These are phyloP conservation scores for Raphanus hybrid DNA, from an alignment of 441 rosid species.

Conservation along the genomic window DNA sequence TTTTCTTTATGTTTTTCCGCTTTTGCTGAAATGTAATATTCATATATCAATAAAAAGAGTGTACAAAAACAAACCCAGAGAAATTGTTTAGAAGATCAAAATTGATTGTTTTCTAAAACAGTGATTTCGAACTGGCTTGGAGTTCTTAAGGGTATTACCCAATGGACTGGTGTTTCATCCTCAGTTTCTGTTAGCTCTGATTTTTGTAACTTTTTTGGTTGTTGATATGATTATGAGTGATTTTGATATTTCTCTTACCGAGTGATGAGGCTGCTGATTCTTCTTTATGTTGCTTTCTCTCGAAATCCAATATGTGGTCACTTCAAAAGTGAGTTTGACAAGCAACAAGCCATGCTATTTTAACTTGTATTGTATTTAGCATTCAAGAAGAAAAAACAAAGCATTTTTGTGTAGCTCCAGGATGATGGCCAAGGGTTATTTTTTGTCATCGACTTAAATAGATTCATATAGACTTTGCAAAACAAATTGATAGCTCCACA, in stretches of 20 bases:
- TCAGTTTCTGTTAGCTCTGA: background rate
- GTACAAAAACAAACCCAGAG: background rate
- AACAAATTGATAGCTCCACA: no score
- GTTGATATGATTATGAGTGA: background rate
- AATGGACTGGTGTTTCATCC: background rate
- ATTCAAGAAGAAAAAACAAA: no score
- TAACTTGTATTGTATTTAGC: background rate
- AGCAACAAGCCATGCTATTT: background rate
- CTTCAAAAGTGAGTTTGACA: background rate
- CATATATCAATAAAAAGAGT: background rate
- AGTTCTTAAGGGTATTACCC: background rate
- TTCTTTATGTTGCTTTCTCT: background rate
- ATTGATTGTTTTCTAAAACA: background rate
- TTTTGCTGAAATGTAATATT: background rate
- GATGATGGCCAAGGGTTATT: no score
- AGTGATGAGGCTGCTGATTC: background rate
- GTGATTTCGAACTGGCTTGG: background rate
- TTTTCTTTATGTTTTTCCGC: background rate
- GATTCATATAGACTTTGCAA: no score
- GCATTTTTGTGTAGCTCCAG: no score
- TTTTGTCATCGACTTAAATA: no score
- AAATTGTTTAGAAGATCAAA: background rate
- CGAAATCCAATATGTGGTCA: background rate
- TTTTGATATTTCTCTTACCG: background rate
- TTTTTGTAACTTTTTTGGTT: background rate